phyloP scores from a whole-genome alignment of 2,329 filamentous ascomycete genomes.

The Conoideocrella luteorostrata region DNA sequence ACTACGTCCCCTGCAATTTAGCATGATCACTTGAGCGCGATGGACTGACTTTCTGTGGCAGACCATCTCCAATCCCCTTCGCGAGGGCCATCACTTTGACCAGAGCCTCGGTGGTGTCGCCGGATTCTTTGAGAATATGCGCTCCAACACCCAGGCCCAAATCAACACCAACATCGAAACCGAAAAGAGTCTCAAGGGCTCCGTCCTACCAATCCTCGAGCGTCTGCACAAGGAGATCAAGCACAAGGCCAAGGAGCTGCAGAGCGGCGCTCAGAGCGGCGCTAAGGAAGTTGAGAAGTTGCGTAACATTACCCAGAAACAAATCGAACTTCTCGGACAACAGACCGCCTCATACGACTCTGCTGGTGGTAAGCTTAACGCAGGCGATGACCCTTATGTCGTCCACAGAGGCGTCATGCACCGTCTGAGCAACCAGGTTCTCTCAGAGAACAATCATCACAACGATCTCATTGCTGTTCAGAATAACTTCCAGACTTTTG shows the following conservation, averaged over 20 bases:
- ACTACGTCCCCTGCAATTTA: not conserved
- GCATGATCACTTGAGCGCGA: not conserved
- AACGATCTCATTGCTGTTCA: constrained; percentile 91
- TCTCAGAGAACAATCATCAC: constrained; percentile 92
- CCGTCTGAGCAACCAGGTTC: constrained; percentile 81
- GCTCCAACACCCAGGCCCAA: constrained; percentile 84
- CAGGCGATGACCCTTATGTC: constrained; percentile 81
- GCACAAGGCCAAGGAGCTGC: constrained; percentile 86
- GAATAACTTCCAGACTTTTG: constrained; percentile 80
- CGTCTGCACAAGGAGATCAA: constrained; percentile 95
- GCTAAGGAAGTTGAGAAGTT: constrained; percentile 90
- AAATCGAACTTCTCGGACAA: constrained; percentile 88
- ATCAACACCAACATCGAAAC: constrained; percentile 87
- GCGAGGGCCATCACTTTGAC: constrained; percentile 89
- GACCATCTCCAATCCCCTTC: constrained; percentile 80
- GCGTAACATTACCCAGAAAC: constrained; percentile 80
- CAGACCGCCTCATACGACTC: constrained; percentile 77
- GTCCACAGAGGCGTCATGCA: constrained; percentile 74
- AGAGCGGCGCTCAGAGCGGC: constrained; percentile 71
- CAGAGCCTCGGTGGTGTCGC: constrained; percentile 81
- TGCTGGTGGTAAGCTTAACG: constrained; percentile 61
- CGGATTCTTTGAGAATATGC: constrained; percentile 89
- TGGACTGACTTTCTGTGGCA: constrained; percentile 24
- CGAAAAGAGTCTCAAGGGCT: constrained; percentile 80
- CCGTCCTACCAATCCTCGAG: constrained; percentile 81